phyloP scores from a whole-genome alignment of 768 basidiomycete genomes.

The Calvatia gigantea region DNA sequence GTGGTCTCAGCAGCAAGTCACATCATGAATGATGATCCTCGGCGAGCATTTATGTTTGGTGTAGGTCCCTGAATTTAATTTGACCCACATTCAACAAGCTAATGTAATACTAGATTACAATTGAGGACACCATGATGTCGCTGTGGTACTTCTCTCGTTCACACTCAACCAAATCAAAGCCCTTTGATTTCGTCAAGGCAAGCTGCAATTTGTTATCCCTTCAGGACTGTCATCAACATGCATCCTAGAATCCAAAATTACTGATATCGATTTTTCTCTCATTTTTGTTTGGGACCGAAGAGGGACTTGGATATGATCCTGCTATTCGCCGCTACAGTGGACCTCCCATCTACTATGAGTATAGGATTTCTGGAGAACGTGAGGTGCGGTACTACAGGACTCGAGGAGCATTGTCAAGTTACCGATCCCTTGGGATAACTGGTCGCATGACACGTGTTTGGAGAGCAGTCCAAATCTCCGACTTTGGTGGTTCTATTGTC shows the following conservation, averaged over 20 bases:
- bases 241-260: neutral
- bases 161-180: neutral
- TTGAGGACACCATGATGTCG: slow-evolving; percentile 6
- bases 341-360: neutral
- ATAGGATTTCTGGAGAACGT: neutral
- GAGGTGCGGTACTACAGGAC: neutral
- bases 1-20: slow-evolving; percentile 10
- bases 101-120: neutral
- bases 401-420: neutral
- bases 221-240: neutral
- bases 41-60: slow-evolving; percentile 19
- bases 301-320: neutral
- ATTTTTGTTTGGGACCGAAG: neutral
- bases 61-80: slow-evolving; percentile 15
- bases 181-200: slow-evolving; percentile 1
- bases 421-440: neutral
- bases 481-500: neutral
- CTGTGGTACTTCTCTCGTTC: slow-evolving; percentile 10
- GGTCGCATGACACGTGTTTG: slow-evolving; percentile 7
- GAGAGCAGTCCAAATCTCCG: neutral
- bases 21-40: slow-evolving; percentile 22
- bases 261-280: neutral
- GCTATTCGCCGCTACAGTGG: neutral
- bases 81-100: neutral
- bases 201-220: neutral